Conservation (phyloP, 208 protist species). For the Phytomonas francai region DNA sequence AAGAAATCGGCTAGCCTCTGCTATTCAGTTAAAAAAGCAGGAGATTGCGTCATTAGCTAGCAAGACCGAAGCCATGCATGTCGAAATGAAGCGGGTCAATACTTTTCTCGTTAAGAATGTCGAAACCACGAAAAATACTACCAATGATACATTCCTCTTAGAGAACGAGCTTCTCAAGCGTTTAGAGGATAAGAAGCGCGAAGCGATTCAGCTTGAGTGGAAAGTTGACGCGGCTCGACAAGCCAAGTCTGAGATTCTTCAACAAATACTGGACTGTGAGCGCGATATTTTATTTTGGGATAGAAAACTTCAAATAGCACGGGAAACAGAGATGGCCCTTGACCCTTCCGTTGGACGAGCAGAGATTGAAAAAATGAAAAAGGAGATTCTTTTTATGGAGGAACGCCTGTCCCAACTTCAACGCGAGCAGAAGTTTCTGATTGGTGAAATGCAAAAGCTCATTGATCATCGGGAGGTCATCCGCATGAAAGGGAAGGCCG, state of each 20-base stretch:
- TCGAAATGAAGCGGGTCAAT: slow-evolving; percentile 93
- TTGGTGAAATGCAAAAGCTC: slow-evolving; percentile 93
- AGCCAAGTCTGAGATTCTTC: slow-evolving; percentile 69
- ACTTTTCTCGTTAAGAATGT: slow-evolving; percentile 81
- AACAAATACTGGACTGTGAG: slow-evolving; percentile 89
- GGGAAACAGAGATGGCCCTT: slow-evolving; percentile 93
- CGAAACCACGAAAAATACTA: slow-evolving; percentile 53
- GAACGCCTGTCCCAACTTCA: slow-evolving; percentile 88
- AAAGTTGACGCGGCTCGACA: slow-evolving; percentile 78
- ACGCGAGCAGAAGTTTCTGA: slow-evolving; percentile 88
- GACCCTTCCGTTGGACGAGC: slow-evolving; percentile 91
- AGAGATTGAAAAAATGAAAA: slow-evolving; percentile 93
- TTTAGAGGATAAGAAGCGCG: slow-evolving; percentile 87
- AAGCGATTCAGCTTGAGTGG: slow-evolving; percentile 82
- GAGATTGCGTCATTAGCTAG: slow-evolving; percentile 69
- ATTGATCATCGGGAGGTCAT: slow-evolving; percentile 91
- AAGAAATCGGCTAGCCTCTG: slow-evolving; percentile 71
- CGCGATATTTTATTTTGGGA: slow-evolving; percentile 94
- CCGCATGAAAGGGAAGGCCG: slow-evolving; percentile 87
- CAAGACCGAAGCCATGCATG: slow-evolving; percentile 85
- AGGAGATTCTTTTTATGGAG: slow-evolving; percentile 94
- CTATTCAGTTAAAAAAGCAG: slow-evolving; percentile 67
- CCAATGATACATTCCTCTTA: slow-evolving; percentile 88
- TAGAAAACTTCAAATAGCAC: slow-evolving; percentile 93
- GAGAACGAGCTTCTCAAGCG: slow-evolving; percentile 87